A percentile compares a stretch with the other conserved stretches of the same genome.
These are phyloP conservation scores for Amphicarpaea edgeworthii DNA, from an alignment of 306 rosid species.

Conservation along the genomic window DNA sequence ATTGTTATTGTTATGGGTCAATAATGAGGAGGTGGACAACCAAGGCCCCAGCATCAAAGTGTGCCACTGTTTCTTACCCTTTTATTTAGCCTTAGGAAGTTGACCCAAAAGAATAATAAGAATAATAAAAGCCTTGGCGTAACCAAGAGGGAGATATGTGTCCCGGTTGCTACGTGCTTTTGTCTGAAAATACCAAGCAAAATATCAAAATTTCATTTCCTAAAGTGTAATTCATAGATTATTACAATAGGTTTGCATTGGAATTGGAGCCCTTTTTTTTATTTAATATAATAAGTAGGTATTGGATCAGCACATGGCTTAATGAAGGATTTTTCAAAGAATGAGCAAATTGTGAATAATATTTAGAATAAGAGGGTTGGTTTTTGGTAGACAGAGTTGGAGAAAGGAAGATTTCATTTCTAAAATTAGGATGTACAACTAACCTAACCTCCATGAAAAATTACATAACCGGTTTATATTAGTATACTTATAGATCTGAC, in stretches of 20 bases:
- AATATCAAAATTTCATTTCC: not conserved
- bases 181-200: slow-evolving; percentile 12
- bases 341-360: not conserved
- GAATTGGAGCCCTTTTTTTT: not conserved
- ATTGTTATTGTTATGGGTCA: slow-evolving; percentile 29
- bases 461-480: not conserved
- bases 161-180: slow-evolving; percentile 13
- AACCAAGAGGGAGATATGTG: not conserved
- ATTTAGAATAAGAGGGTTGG: not conserved
- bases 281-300: not conserved
- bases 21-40: slow-evolving; percentile 30
- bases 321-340: not conserved
- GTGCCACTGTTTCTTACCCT: slow-evolving; percentile 19
- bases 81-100: slow-evolving; percentile 27
- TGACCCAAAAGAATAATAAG: slow-evolving; percentile 24
- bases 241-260: not conserved
- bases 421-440: not conserved
- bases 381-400: not conserved
- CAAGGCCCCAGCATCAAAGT: slow-evolving; percentile 30
- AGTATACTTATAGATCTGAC: not conserved
- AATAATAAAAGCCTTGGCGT: not conserved
- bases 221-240: not conserved
- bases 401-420: not conserved
- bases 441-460: not conserved
- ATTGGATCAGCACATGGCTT: not conserved